Evolutionary conservation across 78 protist genomes (phyloP), one percentile per base, ranked within the genome.

Genomic region (Protostelium mycophagum): DNA sequence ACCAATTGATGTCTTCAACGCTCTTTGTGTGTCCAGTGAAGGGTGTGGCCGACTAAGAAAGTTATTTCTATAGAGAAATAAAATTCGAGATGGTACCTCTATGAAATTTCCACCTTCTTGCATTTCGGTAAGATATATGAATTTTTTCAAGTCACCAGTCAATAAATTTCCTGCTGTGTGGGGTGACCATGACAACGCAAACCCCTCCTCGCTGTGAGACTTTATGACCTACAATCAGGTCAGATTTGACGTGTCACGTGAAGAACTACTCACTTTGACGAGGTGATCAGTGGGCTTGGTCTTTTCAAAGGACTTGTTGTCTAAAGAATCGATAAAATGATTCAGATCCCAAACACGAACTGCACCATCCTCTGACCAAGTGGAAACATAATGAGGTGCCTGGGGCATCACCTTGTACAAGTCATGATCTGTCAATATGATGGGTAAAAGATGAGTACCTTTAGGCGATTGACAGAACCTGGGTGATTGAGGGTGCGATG

Each of bases 1-100:
- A 83, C 97, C 97, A 98, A 88, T 96, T 96, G 25, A 98, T 28
- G 87, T 98, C 99, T 84, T 98, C 99, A 35, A 98, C 97, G 28
- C 97, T 92, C 0, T 0, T 96, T 28, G 87, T 36, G 91, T 96
- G 97, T 1, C 96, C 97, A 34, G 28, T 38, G 91, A 37, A 97
- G 28, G 96, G 91, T 88, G 0, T 37, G 16, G 87, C 1, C 34
- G n/a, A n/a, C n/a, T n/a, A n/a, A n/a, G n/a, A n/a, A n/a, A n/a
- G n/a, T n/a, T n/a, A n/a, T n/a, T n/a, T n/a, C n/a, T n/a, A n/a
- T n/a, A n/a, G n/a, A n/a, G n/a, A n/a, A n/a, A n/a, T n/a, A n/a
- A n/a, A n/a, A n/a, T n/a, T n/a, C n/a, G n/a, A n/a, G n/a, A n/a
- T n/a, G n/a, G n/a, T n/a, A 91, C 90, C 73, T 51, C 73, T 5